Conservation (phyloP, 352 stramenopile species). For the Phytophthora macrochlamydospora region DNA sequence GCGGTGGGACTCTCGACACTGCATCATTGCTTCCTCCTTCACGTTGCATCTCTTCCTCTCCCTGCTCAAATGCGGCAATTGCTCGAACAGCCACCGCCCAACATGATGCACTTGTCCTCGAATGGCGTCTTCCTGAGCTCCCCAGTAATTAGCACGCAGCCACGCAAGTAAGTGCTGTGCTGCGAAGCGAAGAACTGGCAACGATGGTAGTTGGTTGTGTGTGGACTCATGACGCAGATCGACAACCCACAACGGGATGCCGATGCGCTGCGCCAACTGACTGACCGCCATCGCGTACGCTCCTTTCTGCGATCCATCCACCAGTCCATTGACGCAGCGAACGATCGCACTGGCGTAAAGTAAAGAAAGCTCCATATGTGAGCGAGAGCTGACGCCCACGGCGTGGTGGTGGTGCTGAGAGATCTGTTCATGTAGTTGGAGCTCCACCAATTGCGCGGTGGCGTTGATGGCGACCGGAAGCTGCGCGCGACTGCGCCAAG, state of each 20-base stretch:
- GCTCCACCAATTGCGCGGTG: slow-evolving; percentile 77
- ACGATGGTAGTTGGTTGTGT: slow-evolving; percentile 92
- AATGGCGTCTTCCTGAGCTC: slow-evolving; percentile 62
- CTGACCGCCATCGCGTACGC: slow-evolving; percentile 81
- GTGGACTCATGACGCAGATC: slow-evolving; percentile 93
- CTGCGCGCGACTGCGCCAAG: slow-evolving; percentile 72
- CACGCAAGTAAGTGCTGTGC: slow-evolving; percentile 88
- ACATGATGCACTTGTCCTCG: slow-evolving; percentile 51
- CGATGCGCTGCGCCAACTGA: slow-evolving; percentile 82
- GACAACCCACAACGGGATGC: slow-evolving; percentile 93
- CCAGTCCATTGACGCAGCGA: slow-evolving; percentile 85
- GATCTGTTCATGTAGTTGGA: slow-evolving; percentile 73
- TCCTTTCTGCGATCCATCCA: slow-evolving; percentile 81
- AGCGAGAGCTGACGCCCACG: slow-evolving; percentile 71
- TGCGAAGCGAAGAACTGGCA: slow-evolving; percentile 88
- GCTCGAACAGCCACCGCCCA: slow-evolving; percentile 38
- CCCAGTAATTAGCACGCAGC: slow-evolving; percentile 90
- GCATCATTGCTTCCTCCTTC: neutral
- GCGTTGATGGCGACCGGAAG: slow-evolving; percentile 82
- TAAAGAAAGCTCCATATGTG: slow-evolving; percentile 80
- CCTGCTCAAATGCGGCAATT: slow-evolving; percentile 28
- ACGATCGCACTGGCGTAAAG: slow-evolving; percentile 69
- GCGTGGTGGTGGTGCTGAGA: slow-evolving; percentile 70
- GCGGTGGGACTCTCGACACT: neutral
- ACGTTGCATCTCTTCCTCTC: slow-evolving; percentile 8